phyloP scores from a whole-genome alignment of 164 flowering plant species.

The Hamamelis virginiana region DNA sequence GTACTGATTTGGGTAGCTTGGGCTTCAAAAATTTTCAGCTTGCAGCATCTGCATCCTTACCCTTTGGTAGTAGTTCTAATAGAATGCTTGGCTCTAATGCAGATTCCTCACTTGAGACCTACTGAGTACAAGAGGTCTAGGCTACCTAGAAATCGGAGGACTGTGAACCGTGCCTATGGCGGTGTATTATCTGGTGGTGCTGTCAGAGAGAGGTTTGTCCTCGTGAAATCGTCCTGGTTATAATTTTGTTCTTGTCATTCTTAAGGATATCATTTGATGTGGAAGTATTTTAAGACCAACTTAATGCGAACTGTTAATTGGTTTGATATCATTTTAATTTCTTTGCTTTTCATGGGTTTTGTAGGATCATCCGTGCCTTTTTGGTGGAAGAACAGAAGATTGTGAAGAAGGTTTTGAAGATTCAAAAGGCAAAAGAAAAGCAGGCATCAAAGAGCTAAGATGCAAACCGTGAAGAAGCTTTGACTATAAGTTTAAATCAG shows the following conservation, averaged over 20 bases:
- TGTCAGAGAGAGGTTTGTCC: slow-evolving; percentile 52
- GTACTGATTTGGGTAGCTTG: too few species aligned
- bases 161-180: slow-evolving; percentile 62
- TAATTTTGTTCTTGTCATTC: too few species aligned
- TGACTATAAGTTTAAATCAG: not conserved
- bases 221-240: too few species aligned
- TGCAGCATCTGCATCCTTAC: too few species aligned
- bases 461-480: not conserved
- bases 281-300: too few species aligned
- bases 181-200: slow-evolving; percentile 62
- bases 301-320: not conserved
- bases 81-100: not conserved
- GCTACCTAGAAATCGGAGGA: slow-evolving; percentile 50
- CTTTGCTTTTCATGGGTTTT: not conserved
- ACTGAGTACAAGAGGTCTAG: slow-evolving; percentile 59
- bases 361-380: slow-evolving; percentile 8
- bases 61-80: not conserved
- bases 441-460: not conserved
- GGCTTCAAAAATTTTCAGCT: too few species aligned
- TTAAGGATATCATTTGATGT: too few species aligned
- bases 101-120: slow-evolving; percentile 68
- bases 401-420: slow-evolving; percentile 10
- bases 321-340: not conserved
- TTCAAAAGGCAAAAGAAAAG: slow-evolving; percentile 10
- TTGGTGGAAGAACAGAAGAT: slow-evolving; percentile 11